Base-by-base conservation (phyloP, 2,329 filamentous ascomycete genomes). In the Clathrospora elynae region DNA sequence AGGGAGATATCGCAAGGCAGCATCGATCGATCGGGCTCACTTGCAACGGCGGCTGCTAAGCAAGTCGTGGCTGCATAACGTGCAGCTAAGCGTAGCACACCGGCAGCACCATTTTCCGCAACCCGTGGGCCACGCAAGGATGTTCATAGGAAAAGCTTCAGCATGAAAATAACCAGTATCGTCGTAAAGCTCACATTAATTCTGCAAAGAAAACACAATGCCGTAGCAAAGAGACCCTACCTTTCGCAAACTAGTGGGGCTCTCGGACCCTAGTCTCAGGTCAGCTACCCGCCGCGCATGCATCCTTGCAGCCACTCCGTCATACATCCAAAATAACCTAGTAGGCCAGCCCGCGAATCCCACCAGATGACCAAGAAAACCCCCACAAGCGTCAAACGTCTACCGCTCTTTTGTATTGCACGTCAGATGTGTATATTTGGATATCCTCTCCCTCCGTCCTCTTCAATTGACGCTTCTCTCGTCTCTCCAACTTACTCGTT, bases 301-400 rank as follows among this genome's bases (percentile, higher is more conserved):
- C 42, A 40, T 36, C 33, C 35, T 43, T 51, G 53, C 53, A 49
- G 32, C 36, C 35, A 52, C 42, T 51, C 38, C 46, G 53, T 56
- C 53, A 56, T 55, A 53, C 36, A 33, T 26, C 18, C n/a, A 36
- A 19, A 35, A 22, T 32, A 35, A 34, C 25, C 20, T 30, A 11
- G 33, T 28, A 17, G 18, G 32, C 20, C 42, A 24, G 39, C 22
- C 42, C 34, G 40, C 19, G 22, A 25, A 22, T 18, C 20, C 39
- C 35, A 35, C 46, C 49, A 35, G 35, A 25, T 53, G 42, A 55
- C 42, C 53, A 55, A 53, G 46, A 37, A 49, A 45, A n/a, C n/a
- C 10, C 8, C 16, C 14, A 19, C 31, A 34, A 40, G 41, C 35
- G 18, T 35, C 30, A 29, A 45, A 32, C 32, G 24, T 24, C 30